phyloP scores from a whole-genome alignment of 495 filamentous ascomycete genomes.

The Penicillium samsonianum region DNA sequence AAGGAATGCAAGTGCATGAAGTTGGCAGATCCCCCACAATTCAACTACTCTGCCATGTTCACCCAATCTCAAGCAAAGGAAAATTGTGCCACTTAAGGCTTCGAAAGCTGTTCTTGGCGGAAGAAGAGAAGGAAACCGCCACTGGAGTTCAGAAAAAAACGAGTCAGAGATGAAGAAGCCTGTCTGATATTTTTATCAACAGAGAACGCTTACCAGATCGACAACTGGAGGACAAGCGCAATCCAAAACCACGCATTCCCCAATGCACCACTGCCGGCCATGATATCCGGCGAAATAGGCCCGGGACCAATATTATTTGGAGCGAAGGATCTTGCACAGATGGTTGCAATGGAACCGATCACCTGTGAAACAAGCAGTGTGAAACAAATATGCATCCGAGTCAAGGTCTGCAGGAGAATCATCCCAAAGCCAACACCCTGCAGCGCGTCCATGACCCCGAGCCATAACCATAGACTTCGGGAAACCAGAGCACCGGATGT shows the following conservation, averaged over 20 bases:
- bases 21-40: no score
- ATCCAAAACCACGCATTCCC: slow-evolving; percentile 67
- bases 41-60: no score
- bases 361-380: slow-evolving; percentile 52
- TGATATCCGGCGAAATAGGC: slow-evolving; percentile 49
- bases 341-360: slow-evolving; percentile 52
- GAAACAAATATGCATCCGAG: slow-evolving; percentile 52
- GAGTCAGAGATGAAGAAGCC: no score
- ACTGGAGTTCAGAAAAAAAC: slow-evolving; percentile 32
- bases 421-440: slow-evolving; percentile 55
- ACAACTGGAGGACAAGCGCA: slow-evolving; percentile 58
- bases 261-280: slow-evolving; percentile 46
- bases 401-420: slow-evolving; percentile 52
- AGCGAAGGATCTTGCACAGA: slow-evolving; percentile 46
- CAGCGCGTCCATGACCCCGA: slow-evolving; percentile 49
- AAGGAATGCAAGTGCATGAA: no score
- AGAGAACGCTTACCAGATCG: slow-evolving; percentile 53
- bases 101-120: slow-evolving; percentile 69
- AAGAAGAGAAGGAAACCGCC: slow-evolving; percentile 69
- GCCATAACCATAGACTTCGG: slow-evolving; percentile 53
- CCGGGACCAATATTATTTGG: slow-evolving; percentile 52
- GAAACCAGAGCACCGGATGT: slow-evolving; percentile 46
- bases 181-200: not conserved
- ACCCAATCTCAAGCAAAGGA: no score
- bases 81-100: no score